Evolutionary conservation across 257 asterid genomes (phyloP).

Genomic region (Solanum chilense): DNA sequence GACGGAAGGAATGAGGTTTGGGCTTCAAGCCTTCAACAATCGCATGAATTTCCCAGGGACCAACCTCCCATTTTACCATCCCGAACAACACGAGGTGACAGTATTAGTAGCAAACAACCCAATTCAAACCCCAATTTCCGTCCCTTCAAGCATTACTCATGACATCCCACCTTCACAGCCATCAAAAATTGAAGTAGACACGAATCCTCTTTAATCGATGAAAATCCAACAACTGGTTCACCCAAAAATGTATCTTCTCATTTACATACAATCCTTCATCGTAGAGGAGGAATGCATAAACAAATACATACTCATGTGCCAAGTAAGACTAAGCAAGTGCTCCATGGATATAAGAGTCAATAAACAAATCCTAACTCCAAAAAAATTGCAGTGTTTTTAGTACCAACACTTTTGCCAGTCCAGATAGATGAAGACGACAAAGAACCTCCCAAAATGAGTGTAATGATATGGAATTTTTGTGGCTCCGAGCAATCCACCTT

Average conservation of each 20-base stretch:
- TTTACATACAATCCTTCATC: neutral
- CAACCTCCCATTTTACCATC: neutral
- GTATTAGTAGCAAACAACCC: neutral
- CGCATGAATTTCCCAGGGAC: neutral
- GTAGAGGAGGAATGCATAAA: neutral
- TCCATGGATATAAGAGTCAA: neutral
- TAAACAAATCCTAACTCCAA: neutral
- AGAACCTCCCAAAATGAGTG: neutral
- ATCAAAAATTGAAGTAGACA: too few species aligned
- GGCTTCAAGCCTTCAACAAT: neutral
- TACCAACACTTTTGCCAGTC: neutral
- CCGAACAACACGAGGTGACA: neutral
- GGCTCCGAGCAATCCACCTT: neutral
- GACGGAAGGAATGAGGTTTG: neutral
- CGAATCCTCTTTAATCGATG: too few species aligned
- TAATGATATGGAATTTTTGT: neutral
- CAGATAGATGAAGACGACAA: neutral
- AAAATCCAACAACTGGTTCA: too few species aligned
- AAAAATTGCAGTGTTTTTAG: neutral
- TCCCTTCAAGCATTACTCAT: too few species aligned
- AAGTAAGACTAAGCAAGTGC: neutral
- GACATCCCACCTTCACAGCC: too few species aligned
- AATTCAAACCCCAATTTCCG: neutral
- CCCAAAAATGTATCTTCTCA: neutral
- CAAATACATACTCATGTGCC: neutral